Evolutionary conservation across 345 rosid species (phyloP).

Genomic region (Arabidopsis suecica): DNA sequence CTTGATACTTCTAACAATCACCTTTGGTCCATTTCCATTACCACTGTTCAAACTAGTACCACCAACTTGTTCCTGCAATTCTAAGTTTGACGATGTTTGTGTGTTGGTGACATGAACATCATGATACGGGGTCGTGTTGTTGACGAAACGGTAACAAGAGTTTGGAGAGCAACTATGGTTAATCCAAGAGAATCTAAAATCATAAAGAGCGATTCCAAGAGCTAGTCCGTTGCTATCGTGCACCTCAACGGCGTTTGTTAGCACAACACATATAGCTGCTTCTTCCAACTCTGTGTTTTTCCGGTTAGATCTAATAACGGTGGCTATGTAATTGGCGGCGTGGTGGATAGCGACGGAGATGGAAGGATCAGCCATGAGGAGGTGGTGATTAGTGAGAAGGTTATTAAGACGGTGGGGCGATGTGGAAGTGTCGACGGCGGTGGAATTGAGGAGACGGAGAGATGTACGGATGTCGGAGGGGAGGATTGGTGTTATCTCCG

Average conservation of each 20-base stretch:
- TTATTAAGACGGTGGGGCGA: slow-evolving; percentile 47
- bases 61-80: slow-evolving; percentile 48
- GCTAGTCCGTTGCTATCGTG: slow-evolving; percentile 58
- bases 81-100: slow-evolving; percentile 7
- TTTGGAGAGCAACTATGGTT: slow-evolving; percentile 92
- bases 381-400: slow-evolving; percentile 65
- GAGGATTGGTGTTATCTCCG: slow-evolving; percentile 25
- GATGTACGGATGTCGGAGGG: slow-evolving; percentile 66
- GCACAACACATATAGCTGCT: slow-evolving; percentile 60
- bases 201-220: slow-evolving; percentile 72
- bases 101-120: slow-evolving; percentile 1
- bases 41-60: slow-evolving; percentile 19
- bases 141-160: slow-evolving; percentile 67
- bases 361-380: slow-evolving; percentile 44
- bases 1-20: slow-evolving; percentile 67
- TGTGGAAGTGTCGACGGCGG: slow-evolving; percentile 1
- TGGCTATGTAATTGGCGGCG: slow-evolving; percentile 54
- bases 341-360: slow-evolving; percentile 45
- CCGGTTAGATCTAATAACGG: slow-evolving; percentile 18
- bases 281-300: slow-evolving; percentile 49
- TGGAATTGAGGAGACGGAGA: slow-evolving; percentile 62
- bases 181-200: slow-evolving; percentile 73
- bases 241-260: slow-evolving; percentile 89
- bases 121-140: slow-evolving; percentile 35
- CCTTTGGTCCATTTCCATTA: slow-evolving; percentile 54